Conservation (phyloP, 2,329 filamentous ascomycete species). For the Diplocarpon rosae region DNA sequence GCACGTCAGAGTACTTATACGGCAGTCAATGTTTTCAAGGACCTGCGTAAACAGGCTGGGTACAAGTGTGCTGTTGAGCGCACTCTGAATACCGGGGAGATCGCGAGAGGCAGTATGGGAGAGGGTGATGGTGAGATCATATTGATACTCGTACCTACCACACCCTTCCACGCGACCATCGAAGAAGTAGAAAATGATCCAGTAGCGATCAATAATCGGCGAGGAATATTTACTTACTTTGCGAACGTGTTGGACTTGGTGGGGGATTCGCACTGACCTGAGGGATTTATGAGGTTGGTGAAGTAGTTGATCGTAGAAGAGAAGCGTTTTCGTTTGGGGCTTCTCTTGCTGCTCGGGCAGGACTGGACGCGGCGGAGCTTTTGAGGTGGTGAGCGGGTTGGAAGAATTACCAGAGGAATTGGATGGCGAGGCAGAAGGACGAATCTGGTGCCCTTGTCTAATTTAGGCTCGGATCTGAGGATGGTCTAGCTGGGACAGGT, state of each 20-base stretch:
- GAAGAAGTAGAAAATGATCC: conserved; percentile 39
- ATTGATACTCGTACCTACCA: conserved; percentile 40
- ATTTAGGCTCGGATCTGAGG: background rate
- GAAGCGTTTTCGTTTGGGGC: conserved; percentile 33
- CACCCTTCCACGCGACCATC: conserved; percentile 37
- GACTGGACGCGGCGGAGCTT: conserved; percentile 31
- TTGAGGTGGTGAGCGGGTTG: conserved; percentile 27
- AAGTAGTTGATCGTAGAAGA: conserved; percentile 7
- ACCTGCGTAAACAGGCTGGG: conserved; percentile 35
- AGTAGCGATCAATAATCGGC: conserved; percentile 35
- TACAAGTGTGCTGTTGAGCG: conserved; percentile 33
- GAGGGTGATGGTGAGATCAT: conserved; percentile 23
- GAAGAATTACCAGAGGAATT: conserved; percentile 18
- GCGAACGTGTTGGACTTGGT: conserved; percentile 44
- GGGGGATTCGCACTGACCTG: conserved; percentile 29
- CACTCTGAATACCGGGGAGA: conserved; percentile 26
- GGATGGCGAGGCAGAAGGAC: background rate
- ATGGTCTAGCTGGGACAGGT: too few species aligned
- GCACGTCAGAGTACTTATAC: conserved; percentile 26
- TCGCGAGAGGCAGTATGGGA: background rate
- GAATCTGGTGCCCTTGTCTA: background rate
- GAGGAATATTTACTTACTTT: conserved; percentile 42
- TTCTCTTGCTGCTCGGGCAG: conserved; percentile 32
- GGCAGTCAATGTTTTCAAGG: conserved; percentile 37
- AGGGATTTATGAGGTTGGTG: conserved; percentile 16